Base-by-base conservation (phyloP, 2,329 filamentous ascomycete genomes). In the Amauroascus verrucosus region DNA sequence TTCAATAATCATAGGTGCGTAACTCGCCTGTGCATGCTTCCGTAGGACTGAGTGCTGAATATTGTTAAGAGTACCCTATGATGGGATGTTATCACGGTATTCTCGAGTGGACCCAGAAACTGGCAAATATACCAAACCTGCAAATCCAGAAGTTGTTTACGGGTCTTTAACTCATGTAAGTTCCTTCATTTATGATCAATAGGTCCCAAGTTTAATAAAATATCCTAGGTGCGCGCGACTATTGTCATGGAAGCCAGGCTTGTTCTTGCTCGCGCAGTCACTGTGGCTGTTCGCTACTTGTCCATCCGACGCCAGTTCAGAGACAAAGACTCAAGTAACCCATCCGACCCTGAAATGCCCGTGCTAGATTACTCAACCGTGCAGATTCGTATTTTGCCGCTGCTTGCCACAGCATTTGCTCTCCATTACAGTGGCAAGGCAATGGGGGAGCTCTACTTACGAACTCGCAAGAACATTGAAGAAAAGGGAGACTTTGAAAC, bases 351-450 rank as follows among this genome's bases (percentile, higher is more conserved):
- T 0, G 73, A 76, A 62, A 61, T 74, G 47, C 64, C 74, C 1
- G 76, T 78, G 0, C 65, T 78, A 5, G 75, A 78, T 57, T 79
- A 78, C 56, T 74, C 76, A 1, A 78, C 76, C 0, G 76, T 79
- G 0, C 75, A 78, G 58, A 75, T 79, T 41, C 68, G 76, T 0
- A 73, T 79, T 20, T 58, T 79, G 7, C 76, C 76, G n/a, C 63
- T 78, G 0, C 67, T 79, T 0, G 76, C 76, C 1, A 77, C 76
- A 1, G 72, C 75, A 0, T 78, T 77, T 58, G 76, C 76, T 2
- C 61, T 78, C 67, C 65, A 78, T 50, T 69, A 69, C 28, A 67
- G 64, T 0, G 67, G 64, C 1, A 60, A 62, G 56, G 74, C 75
- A 3, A 78, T 79, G 74, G 71, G 74, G 53, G 64, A 67, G n/a